These are phyloP conservation scores for Marasmius sp. DNA, from an alignment of 1,284 basidiomycete genomes.

Conservation along the genomic window DNA sequence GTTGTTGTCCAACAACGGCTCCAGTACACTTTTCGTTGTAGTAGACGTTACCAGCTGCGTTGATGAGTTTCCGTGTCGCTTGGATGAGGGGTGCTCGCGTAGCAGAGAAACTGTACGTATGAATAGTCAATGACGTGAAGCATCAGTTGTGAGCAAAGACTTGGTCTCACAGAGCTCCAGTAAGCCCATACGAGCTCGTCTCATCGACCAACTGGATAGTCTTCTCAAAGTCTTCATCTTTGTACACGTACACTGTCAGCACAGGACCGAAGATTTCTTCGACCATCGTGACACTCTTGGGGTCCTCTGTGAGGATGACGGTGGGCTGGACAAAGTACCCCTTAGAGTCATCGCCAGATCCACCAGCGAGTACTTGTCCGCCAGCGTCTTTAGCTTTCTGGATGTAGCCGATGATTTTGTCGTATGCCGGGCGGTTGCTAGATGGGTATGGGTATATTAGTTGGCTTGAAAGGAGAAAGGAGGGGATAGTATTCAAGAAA, in stretches of 20 bases:
- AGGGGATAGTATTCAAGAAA: constrained; percentile 11
- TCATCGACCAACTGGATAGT: constrained; percentile 87
- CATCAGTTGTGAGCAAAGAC: neutral
- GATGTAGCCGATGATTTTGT: constrained; percentile 87
- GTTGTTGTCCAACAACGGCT: constrained; percentile 94
- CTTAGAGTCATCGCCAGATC: constrained; percentile 86
- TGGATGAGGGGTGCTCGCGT: constrained; percentile 78
- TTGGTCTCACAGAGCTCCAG: constrained; percentile 77
- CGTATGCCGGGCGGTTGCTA: constrained; percentile 82
- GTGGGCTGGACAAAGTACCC: constrained; percentile 96
- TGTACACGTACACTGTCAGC: constrained; percentile 86
- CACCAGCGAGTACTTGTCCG: constrained; percentile 87
- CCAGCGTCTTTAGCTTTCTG: constrained; percentile 88
- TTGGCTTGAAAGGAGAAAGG: neutral
- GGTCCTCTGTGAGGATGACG: constrained; percentile 92
- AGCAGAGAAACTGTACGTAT: constrained; percentile 64
- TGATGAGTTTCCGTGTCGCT: constrained; percentile 79
- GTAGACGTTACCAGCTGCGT: constrained; percentile 90
- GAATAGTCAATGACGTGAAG: constrained; percentile 7
- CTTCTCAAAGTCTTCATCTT: constrained; percentile 82
- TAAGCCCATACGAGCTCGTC: constrained; percentile 89
- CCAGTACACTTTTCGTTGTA: constrained; percentile 97
- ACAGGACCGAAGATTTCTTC: constrained; percentile 99
- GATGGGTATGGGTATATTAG: neutral
- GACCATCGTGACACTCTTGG: constrained; percentile 86